A percentile compares a stretch with the other conserved stretches of the same genome.
phyloP scores from a whole-genome alignment of 129 eudicot species.

The sunflower (Helianthus annuus) region HanXRQr2.0-SUNRISE NC_035444.2:159232753-159233252 shows the following conservation, averaged over 20 bases:
- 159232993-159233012: constrained; percentile 74
- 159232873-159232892: constrained; percentile 37
- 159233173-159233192: constrained; percentile 42
- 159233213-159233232: not conserved
- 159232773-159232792: too few species aligned
- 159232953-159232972: constrained; percentile 55
- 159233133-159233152: constrained; percentile 60
- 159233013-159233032: constrained; percentile 85
- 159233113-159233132: constrained; percentile 35
- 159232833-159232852: too few species aligned
- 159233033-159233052: constrained; percentile 80
- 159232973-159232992: constrained; percentile 67
- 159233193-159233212: constrained; percentile 3
- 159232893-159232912: constrained; percentile 60
- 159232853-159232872: constrained; percentile 61
- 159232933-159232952: constrained; percentile 56
- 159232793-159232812: too few species aligned
- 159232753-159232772: too few species aligned
- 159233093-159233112: constrained; percentile 49
- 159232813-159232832: too few species aligned
- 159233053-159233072: constrained; percentile 63
- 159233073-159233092: constrained; percentile 38
- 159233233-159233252: not conserved
- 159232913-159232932: constrained; percentile 63
- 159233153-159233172: constrained; percentile 13